Conservation (phyloP, 176 grass and related monocot species). For the Lolium multiflorum region DNA sequence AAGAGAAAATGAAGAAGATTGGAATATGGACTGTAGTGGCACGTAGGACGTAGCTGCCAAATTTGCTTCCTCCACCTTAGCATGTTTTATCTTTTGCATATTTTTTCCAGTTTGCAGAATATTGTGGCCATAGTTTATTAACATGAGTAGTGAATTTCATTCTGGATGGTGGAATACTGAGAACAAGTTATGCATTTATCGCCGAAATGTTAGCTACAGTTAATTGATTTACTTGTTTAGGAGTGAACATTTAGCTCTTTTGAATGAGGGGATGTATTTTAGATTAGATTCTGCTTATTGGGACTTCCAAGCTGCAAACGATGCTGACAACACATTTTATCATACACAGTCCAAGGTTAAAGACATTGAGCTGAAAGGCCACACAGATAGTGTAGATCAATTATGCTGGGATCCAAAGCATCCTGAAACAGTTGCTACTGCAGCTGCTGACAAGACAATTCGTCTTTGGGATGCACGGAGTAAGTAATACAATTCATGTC, state of each 20-base stretch:
- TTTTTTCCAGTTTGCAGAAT: constrained; percentile 10
- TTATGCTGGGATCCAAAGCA: constrained; percentile 99
- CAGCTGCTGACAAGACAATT: constrained; percentile 96
- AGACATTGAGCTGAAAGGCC: constrained; percentile 98
- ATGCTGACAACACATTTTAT: constrained; percentile 45
- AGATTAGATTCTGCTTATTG: constrained; percentile 17
- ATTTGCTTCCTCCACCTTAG: constrained; percentile 6
- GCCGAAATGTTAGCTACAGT: constrained; percentile 26
- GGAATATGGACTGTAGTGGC: constrained; percentile 1
- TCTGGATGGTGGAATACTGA: constrained; percentile 2
- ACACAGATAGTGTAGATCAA: constrained; percentile 97
- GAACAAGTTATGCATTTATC: constrained; percentile 25
- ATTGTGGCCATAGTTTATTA: constrained; percentile 19
- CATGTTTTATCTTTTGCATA: neutral
- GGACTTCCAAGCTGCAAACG: constrained; percentile 11
- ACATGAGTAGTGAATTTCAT: constrained; percentile 18
- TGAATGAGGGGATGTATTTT: neutral
- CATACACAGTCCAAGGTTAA: constrained; percentile 90
- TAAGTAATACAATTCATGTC: constrained; percentile 56
- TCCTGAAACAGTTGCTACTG: constrained; percentile 93
- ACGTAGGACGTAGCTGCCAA: neutral
- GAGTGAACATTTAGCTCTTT: constrained; percentile 5
- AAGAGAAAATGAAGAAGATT: neutral
- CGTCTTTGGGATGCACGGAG: constrained; percentile 97
- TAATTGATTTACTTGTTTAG: constrained; percentile 16